Conservation (phyloP, 2,329 filamentous ascomycete species). For the Ascochyta lentis region DNA sequence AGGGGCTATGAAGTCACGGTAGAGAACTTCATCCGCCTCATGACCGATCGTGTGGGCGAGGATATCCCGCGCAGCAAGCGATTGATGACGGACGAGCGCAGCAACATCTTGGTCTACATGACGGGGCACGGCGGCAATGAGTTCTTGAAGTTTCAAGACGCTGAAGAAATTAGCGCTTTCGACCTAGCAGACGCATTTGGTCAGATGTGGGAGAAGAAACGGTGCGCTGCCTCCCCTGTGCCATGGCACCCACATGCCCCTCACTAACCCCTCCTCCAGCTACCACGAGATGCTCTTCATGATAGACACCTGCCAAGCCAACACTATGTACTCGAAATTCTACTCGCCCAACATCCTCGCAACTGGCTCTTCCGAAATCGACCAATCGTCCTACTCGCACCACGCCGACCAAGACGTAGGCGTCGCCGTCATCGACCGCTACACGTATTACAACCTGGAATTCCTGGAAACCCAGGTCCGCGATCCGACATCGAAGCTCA, state of each 20-base stretch:
- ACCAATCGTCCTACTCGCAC: slow-evolving; percentile 96
- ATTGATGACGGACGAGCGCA: slow-evolving; percentile 90
- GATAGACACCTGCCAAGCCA: slow-evolving; percentile 99
- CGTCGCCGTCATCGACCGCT: slow-evolving; percentile 83
- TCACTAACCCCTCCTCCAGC: slow-evolving; percentile 50
- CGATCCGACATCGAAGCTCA: slow-evolving; percentile 85
- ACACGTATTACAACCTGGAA: slow-evolving; percentile 56
- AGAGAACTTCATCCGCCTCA: slow-evolving; percentile 94
- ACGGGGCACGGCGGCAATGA: slow-evolving; percentile 97
- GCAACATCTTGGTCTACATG: slow-evolving; percentile 99
- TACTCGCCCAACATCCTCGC: slow-evolving; percentile 99
- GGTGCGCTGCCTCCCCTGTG: slow-evolving; percentile 54
- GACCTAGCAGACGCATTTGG: slow-evolving; percentile 97
- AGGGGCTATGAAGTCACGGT: slow-evolving; percentile 98
- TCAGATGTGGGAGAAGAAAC: slow-evolving; percentile 99
- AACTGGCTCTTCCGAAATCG: slow-evolving; percentile 93
- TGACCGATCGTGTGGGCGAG: slow-evolving; percentile 92
- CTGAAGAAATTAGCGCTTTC: slow-evolving; percentile 95
- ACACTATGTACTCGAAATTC: slow-evolving; percentile 98
- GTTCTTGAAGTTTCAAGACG: slow-evolving; percentile 98
- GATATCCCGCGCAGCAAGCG: slow-evolving; percentile 96
- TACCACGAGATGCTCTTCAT: slow-evolving; percentile 99
- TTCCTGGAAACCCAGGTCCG: slow-evolving; percentile 91
- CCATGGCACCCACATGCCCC: not conserved
- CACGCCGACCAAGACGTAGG: slow-evolving; percentile 98